Percentiles rank a stretch among this genome's conserved stretches.
These are phyloP conservation scores for Annulohypoxylon nitens DNA, from an alignment of 495 filamentous ascomycete species.

Conservation along the genomic window DNA sequence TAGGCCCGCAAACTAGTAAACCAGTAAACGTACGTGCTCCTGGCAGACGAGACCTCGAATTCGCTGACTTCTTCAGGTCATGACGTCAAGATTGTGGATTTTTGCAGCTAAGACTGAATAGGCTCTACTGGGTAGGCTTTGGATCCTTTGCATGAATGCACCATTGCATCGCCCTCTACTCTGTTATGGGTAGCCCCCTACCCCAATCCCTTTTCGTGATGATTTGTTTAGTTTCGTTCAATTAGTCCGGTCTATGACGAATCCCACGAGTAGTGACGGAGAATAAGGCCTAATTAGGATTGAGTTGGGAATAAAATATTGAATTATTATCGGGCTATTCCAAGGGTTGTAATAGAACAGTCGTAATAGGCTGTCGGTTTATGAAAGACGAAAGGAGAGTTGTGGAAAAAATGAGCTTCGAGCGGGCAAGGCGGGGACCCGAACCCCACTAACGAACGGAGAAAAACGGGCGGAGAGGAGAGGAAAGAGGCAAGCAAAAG, in stretches of 20 bases:
- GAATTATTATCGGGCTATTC: neutral
- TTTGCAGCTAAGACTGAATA: constrained; percentile 38
- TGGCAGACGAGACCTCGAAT: neutral
- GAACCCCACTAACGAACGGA: constrained; percentile 13
- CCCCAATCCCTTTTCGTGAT: constrained; percentile 26
- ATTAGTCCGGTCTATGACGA: constrained; percentile 15
- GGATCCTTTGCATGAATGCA: constrained; percentile 29
- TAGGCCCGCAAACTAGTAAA: constrained; percentile 11
- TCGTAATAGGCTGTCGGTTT: constrained; percentile 28
- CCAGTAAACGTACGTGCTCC: neutral
- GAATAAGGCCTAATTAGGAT: constrained; percentile 39
- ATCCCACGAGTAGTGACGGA: constrained; percentile 39
- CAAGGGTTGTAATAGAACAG: constrained; percentile 23
- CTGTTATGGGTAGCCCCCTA: constrained; percentile 11
- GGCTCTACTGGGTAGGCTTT: constrained; percentile 19
- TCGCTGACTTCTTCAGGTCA: constrained; percentile 22
- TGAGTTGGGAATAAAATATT: constrained; percentile 24
- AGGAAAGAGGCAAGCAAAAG: constrained; percentile 25
- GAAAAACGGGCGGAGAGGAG: constrained; percentile 41
- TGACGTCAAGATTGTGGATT: constrained; percentile 45
- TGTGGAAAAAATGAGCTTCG: constrained; percentile 38
- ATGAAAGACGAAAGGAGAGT: constrained; percentile 17
- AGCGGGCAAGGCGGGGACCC: constrained; percentile 44
- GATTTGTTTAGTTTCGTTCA: constrained; percentile 8
- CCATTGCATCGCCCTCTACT: constrained; percentile 9